Conservation (phyloP, 2,329 filamentous ascomycete species). For the Aspergillus novofumigatus region DNA sequence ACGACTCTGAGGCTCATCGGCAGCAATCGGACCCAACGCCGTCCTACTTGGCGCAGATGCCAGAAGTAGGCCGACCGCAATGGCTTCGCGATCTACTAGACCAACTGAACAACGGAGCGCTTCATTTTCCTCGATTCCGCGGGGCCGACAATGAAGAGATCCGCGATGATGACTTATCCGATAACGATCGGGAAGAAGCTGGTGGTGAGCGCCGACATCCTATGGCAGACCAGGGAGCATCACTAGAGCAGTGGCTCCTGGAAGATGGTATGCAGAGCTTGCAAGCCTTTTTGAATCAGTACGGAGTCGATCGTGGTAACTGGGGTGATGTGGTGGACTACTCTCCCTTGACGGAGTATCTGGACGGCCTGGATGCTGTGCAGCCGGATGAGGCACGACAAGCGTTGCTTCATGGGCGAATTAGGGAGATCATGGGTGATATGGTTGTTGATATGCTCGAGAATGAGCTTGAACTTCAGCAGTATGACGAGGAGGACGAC, state of each 20-base stretch:
- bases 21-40: constrained; percentile 33
- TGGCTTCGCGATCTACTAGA: constrained; percentile 35
- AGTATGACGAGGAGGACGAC: constrained; percentile 19
- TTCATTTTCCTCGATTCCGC: constrained; percentile 23
- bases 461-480: constrained; percentile 33
- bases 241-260: constrained; percentile 32
- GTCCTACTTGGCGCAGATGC: constrained; percentile 27
- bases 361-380: constrained; percentile 28
- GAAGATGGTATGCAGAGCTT: constrained; percentile 31
- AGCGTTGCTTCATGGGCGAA: constrained; percentile 25
- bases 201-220: constrained; percentile 17
- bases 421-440: constrained; percentile 31
- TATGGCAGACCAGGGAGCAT: constrained; percentile 23
- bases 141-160: constrained; percentile 16
- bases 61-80: constrained; percentile 29
- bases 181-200: constrained; percentile 9
- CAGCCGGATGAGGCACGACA: constrained; percentile 23
- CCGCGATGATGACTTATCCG: constrained; percentile 4
- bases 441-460: constrained; percentile 34
- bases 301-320: constrained; percentile 41
- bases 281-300: constrained; percentile 33
- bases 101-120: constrained; percentile 31
- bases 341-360: constrained; percentile 33
- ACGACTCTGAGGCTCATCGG: constrained; percentile 40
- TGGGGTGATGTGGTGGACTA: constrained; percentile 36